phyloP scores from a whole-genome alignment of 768 basidiomycete genomes.

The Agaricus sinodeliciosus region DNA sequence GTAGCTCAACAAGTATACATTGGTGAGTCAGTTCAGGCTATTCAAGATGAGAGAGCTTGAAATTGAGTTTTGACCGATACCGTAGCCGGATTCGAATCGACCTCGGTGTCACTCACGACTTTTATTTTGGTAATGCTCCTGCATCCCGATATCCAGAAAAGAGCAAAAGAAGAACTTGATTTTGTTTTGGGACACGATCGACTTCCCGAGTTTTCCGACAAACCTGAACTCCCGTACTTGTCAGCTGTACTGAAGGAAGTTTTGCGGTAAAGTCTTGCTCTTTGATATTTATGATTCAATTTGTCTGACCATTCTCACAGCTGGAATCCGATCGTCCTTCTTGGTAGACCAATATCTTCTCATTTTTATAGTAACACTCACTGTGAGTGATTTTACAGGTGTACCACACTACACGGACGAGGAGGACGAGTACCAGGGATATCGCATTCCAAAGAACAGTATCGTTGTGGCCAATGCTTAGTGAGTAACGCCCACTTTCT shows the following conservation, averaged over 20 bases:
- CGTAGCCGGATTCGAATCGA: constrained; percentile 12
- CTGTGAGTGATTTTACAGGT: constrained; percentile 11
- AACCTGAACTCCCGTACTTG: constrained; percentile 15
- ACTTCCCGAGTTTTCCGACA: constrained; percentile 15
- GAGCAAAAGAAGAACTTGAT: constrained; percentile 9
- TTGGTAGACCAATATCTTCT: not conserved
- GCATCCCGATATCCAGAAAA: constrained; percentile 5
- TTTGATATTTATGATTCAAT: not conserved
- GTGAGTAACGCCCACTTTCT: constrained; percentile 7
- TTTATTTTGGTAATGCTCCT: constrained; percentile 24
- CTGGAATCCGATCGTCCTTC: constrained; percentile 5
- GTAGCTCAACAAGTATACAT: not conserved
- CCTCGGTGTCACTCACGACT: constrained; percentile 29
- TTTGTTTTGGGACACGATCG: not conserved
- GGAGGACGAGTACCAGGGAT: constrained; percentile 35
- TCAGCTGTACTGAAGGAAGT: constrained; percentile 18
- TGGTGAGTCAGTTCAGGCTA: not conserved
- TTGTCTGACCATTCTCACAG: not conserved
- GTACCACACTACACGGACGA: constrained; percentile 24
- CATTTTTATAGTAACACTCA: not conserved
- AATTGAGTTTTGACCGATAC: not conserved
- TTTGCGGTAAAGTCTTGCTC: constrained; percentile 12
- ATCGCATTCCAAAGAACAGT: constrained; percentile 23
- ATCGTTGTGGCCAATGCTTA: constrained; percentile 13
- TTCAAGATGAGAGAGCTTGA: not conserved